Evolutionary conservation across 2,329 filamentous ascomycete genomes (phyloP).

Genomic region (Hypoxylon sp.): DNA sequence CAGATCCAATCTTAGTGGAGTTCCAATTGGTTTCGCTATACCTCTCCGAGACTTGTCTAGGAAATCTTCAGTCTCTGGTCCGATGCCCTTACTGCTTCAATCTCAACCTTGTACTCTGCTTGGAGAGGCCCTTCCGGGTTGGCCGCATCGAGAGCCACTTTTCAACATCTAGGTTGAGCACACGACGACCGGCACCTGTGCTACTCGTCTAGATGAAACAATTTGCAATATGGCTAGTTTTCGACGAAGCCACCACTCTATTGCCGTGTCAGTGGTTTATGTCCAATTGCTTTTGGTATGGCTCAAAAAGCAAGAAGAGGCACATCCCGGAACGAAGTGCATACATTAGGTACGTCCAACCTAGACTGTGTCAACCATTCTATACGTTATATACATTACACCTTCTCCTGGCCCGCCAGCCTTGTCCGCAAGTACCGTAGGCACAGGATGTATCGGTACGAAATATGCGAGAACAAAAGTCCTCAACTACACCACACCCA

Average conservation of each 20-base stretch:
- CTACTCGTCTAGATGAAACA: constrained; percentile 12
- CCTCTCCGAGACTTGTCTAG: constrained; percentile 20
- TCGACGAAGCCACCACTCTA: constrained; percentile 18
- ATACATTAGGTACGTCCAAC: constrained; percentile 11
- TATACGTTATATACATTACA: background rate
- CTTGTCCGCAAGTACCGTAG: constrained; percentile 32
- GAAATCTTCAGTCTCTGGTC: constrained; percentile 32
- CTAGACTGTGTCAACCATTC: too few species aligned
- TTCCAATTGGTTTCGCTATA: constrained; percentile 23
- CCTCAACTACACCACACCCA: constrained; percentile 42
- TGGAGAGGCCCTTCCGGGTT: constrained; percentile 31
- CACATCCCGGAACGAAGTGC: constrained; percentile 6
- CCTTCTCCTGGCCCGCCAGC: constrained; percentile 25
- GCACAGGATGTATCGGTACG: constrained; percentile 43
- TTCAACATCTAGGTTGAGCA: constrained; percentile 3
- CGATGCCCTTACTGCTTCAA: constrained; percentile 37
- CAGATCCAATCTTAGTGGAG: constrained; percentile 29
- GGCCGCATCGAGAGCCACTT: constrained; percentile 29
- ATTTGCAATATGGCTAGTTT: constrained; percentile 19
- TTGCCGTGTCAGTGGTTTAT: constrained; percentile 6
- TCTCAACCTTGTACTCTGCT: constrained; percentile 25
- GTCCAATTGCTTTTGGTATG: constrained; percentile 19
- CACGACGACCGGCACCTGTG: constrained; percentile 15
- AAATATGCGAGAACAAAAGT: constrained; percentile 31
- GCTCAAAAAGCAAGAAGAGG: constrained; percentile 13